Conservation (phyloP, 176 grass and related monocot genomes). For the Rhipidocladum racemiflorum region DNA sequence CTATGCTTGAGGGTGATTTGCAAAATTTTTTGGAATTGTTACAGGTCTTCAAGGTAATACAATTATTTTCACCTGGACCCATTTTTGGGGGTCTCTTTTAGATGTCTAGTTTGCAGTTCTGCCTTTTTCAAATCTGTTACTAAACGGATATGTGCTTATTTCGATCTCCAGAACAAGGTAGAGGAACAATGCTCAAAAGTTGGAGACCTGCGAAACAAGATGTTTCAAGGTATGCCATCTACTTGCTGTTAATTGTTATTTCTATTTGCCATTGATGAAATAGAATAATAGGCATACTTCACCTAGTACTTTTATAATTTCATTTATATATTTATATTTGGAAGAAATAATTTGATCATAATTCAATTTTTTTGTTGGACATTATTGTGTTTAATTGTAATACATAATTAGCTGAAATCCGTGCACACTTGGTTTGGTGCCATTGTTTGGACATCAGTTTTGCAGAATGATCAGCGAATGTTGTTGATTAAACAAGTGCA, state of each 20-base stretch:
- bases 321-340: neutral
- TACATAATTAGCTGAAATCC: neutral
- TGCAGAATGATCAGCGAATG: neutral
- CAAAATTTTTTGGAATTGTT: conserved; percentile 60
- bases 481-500: neutral
- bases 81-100: neutral
- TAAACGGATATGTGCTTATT: conserved; percentile 30
- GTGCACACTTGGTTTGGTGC: neutral
- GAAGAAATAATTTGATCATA: conserved; percentile 15
- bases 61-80: neutral
- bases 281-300: neutral
- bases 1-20: conserved; percentile 55
- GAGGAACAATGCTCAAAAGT: conserved; percentile 65
- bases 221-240: conserved; percentile 69
- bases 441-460: neutral
- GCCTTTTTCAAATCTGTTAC: conserved; percentile 18
- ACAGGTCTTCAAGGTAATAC: conserved; percentile 65
- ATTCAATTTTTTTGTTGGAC: neutral
- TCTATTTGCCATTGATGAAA: neutral
- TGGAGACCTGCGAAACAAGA: conserved; percentile 80
- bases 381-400: neutral
- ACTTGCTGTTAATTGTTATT: neutral
- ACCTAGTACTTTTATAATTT: neutral
- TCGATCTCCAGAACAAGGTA: conserved; percentile 58
- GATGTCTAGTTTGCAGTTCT: neutral